Percentiles rank a stretch among this genome's conserved stretches.
These are phyloP conservation scores for Metarhizium rileyi DNA, from an alignment of 2,329 filamentous ascomycete species.

Conservation along the genomic window DNA sequence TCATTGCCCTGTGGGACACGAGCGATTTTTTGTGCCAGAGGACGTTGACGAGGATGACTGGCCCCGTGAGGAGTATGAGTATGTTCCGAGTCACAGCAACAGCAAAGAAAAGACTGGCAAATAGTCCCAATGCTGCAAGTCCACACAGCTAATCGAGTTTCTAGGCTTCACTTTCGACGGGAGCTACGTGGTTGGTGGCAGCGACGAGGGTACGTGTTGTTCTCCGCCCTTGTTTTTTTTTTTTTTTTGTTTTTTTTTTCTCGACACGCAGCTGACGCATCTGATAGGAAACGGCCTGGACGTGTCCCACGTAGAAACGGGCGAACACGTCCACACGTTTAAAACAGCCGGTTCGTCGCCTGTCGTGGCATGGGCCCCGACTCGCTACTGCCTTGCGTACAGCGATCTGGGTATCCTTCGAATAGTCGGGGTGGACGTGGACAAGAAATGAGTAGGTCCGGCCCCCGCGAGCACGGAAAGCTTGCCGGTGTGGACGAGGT, in stretches of 20 bases:
- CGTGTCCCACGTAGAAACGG: conserved; percentile 63
- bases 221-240: not conserved
- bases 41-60: conserved; percentile 59
- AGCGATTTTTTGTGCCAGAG: conserved; percentile 66
- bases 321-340: conserved; percentile 61
- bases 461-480: no score
- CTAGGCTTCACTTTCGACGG: conserved; percentile 70
- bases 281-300: conserved; percentile 49
- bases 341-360: conserved; percentile 57
- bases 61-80: conserved; percentile 61
- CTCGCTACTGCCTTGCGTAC: conserved; percentile 64
- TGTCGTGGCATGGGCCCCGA: conserved; percentile 68
- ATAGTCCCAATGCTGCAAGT: no score
- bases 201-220: conserved; percentile 52
- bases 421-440: conserved; percentile 53
- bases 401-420: conserved; percentile 59
- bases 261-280: not conserved
- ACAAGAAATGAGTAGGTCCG: conserved; percentile 27
- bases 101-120: no score
- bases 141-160: not conserved
- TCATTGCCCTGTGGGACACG: conserved; percentile 71
- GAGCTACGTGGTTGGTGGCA: conserved; percentile 62
- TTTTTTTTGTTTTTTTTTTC: not conserved
- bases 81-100: no score
- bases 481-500: no score